Evolutionary conservation across 2,329 filamentous ascomycete species (phyloP), one percentile per base, ranked within the genome.

Genomic region (Alternaria brassicae): DNA sequence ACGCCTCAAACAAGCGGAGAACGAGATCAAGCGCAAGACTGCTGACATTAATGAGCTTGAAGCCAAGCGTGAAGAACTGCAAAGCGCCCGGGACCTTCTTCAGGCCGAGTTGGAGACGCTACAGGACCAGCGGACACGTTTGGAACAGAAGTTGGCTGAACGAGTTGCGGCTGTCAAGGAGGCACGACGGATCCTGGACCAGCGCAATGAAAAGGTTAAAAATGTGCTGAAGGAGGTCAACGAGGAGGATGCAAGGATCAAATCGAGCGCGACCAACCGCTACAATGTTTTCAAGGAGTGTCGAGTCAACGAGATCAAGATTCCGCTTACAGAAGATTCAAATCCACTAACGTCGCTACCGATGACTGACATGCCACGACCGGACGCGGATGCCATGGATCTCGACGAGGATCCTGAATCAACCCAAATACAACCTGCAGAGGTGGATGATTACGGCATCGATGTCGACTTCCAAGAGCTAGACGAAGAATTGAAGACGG

Each of bases 341-440:
- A 82, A 81, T 32, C 81, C 82, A 6, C 83, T 99, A 23, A 92
- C 96, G 70, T 87, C 89, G 63, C 84, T 99, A 51, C 95, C 95
- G 3, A 92, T 96, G 70, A 92, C 96, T 73, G 93, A 97, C 68
- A 86, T 89, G 62, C 88, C 89, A 58, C 73, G 73, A 12, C 77
- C 87, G 55, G 92, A 97, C 72, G 86, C 89, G 1, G 93, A 97
- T 73, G 90, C 90, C 3, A 97, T 98, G 93, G 94, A 98, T 66
- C 82, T 98, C 19, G 95, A 98, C 63, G 91, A 91, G 55, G 73
- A 75, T 19, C 75, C 76, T 17, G 83, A 84, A 17, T 82, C 84
- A 32, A 82, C 85, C 53, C 79, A 80, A 39, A 80, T 82, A 42
- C 79, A 80, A 27, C 48, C 86, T 49, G 60, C 89, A 52, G 86